A percentile compares a stretch with the other conserved stretches of the same genome.
These are phyloP conservation scores for Fusarium napiforme DNA, from an alignment of 2,329 filamentous ascomycete species.

Conservation along the genomic window DNA sequence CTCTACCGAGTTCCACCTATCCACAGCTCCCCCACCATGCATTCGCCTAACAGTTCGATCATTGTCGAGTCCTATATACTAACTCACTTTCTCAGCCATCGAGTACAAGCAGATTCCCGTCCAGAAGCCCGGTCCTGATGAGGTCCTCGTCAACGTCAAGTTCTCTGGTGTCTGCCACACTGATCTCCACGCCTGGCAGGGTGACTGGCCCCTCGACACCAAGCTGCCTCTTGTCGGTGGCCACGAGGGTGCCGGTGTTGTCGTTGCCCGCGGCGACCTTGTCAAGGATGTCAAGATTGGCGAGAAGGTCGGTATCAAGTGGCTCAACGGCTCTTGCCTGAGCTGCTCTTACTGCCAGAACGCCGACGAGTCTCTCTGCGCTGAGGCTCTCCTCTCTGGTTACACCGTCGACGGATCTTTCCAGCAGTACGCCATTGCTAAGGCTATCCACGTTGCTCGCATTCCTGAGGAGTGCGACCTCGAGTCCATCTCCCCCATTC, in stretches of 20 bases:
- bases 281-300: conserved; percentile 83
- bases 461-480: conserved; percentile 82
- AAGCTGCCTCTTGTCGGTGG: conserved; percentile 90
- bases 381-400: conserved; percentile 79
- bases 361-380: conserved; percentile 85
- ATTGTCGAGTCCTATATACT: conserved; percentile 19
- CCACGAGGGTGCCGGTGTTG: conserved; percentile 81
- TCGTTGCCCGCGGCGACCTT: conserved; percentile 82
- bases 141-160: conserved; percentile 92
- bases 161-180: conserved; percentile 93
- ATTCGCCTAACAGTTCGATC: not conserved
- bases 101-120: conserved; percentile 86
- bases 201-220: conserved; percentile 86
- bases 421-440: conserved; percentile 91
- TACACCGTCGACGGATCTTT: conserved; percentile 95
- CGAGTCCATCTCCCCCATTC: conserved; percentile 80
- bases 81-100: conserved; percentile 57
- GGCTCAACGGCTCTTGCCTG: conserved; percentile 90
- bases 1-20: conserved; percentile 27
- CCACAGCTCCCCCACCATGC: conserved; percentile 27
- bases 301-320: conserved; percentile 90
- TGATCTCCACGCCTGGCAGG: conserved; percentile 81
- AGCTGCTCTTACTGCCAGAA: conserved; percentile 85
- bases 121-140: conserved; percentile 82
- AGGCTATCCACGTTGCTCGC: conserved; percentile 84